phyloP scores from a whole-genome alignment of 352 stramenopile species.

The Globisporangium perplexum region DNA sequence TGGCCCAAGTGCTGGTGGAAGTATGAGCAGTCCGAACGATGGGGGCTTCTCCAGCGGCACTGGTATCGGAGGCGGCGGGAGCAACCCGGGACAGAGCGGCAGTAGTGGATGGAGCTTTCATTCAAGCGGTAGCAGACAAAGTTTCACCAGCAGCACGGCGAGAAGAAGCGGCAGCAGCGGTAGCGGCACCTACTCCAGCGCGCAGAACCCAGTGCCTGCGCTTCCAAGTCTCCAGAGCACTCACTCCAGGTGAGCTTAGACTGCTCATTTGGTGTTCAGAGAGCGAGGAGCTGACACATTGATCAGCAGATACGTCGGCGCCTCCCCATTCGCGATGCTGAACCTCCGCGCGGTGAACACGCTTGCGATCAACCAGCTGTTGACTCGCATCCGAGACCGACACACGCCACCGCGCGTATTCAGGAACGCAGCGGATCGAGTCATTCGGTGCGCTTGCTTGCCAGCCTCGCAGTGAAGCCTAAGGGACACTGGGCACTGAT shows the following conservation, averaged over 20 bases:
- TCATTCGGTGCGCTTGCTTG: conserved; percentile 1
- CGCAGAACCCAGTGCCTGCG: neutral
- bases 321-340: neutral
- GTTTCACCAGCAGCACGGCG: neutral
- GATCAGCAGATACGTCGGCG: neutral
- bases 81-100: neutral
- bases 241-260: neutral
- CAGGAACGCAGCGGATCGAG: conserved; percentile 4
- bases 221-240: neutral
- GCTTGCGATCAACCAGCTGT: neutral
- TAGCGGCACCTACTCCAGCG: neutral
- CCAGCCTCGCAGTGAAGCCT: too few species aligned
- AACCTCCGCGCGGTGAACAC: conserved; percentile 6
- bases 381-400: conserved; percentile 9
- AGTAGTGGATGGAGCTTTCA: neutral
- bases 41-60: neutral
- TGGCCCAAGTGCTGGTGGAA: neutral
- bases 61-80: neutral
- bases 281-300: neutral
- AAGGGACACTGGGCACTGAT: too few species aligned
- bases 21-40: neutral
- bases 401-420: conserved; percentile 6
- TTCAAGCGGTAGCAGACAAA: neutral
- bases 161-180: neutral
- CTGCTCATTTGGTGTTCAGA: neutral